Conservation (phyloP, 2,329 filamentous ascomycete species). For the Aspergillus tubingensis region DNA sequence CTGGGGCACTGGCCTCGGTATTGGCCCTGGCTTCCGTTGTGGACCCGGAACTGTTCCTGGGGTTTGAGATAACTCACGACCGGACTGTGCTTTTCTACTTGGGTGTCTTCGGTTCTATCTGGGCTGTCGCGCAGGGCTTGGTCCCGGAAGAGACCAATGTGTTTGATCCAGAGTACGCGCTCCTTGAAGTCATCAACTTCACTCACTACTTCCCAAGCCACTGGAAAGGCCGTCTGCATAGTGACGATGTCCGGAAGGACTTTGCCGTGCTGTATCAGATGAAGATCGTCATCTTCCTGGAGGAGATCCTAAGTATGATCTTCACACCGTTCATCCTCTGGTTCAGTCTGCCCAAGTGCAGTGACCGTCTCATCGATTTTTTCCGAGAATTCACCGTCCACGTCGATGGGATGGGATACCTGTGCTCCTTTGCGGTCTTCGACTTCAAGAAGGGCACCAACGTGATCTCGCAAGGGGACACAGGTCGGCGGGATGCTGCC, state of each 20-base stretch:
- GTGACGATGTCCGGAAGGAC: constrained; percentile 86
- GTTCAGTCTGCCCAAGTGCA: constrained; percentile 81
- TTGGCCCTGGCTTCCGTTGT: constrained; percentile 81
- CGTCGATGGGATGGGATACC: constrained; percentile 91
- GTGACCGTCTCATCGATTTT: constrained; percentile 93
- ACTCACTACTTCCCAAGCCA: constrained; percentile 89
- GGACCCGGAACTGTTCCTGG: constrained; percentile 86
- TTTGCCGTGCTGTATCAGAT: constrained; percentile 90
- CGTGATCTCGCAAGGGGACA: constrained; percentile 49
- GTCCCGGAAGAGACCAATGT: constrained; percentile 86
- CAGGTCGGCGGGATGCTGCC: constrained; percentile 31
- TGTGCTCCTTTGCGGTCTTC: constrained; percentile 96
- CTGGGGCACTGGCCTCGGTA: constrained; percentile 82
- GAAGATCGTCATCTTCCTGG: constrained; percentile 86
- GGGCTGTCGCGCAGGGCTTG: constrained; percentile 78
- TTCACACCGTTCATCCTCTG: constrained; percentile 88
- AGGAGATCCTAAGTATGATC: constrained; percentile 89
- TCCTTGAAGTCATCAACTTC: constrained; percentile 86
- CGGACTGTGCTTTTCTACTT: constrained; percentile 90
- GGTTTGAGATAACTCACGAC: constrained; percentile 86
- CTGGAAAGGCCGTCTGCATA: constrained; percentile 89
- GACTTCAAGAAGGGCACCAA: constrained; percentile 85
- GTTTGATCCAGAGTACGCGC: constrained; percentile 86
- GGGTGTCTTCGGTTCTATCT: constrained; percentile 77
- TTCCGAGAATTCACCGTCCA: constrained; percentile 98